phyloP scores from a whole-genome alignment of 2,329 filamentous ascomycete genomes.

The Ophiostoma pallidulum region DNA sequence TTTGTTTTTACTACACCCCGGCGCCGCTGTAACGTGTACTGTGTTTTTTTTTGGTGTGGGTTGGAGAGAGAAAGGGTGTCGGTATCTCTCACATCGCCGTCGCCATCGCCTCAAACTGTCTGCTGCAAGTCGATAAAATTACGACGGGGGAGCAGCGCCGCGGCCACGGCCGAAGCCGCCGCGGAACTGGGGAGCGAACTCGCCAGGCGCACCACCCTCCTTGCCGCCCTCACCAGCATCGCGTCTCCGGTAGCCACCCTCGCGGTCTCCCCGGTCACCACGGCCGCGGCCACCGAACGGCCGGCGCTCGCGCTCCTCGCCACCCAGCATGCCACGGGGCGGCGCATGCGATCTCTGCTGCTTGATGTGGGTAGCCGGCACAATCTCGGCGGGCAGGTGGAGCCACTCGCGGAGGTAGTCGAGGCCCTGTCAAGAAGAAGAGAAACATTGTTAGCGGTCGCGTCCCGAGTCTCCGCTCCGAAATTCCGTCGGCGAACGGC shows the following conservation, averaged over 20 bases:
- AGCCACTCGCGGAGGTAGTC: constrained; percentile 99
- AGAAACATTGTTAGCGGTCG: background rate
- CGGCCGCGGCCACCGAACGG: constrained; percentile 53
- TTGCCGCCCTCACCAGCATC: constrained; percentile 76
- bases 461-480: too few species aligned
- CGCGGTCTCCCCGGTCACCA: constrained; percentile 70
- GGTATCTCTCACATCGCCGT: constrained; percentile 5
- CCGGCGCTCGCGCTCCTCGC: constrained; percentile 70
- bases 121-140: too few species aligned
- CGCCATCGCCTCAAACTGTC: too few species aligned
- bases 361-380: constrained; percentile 99
- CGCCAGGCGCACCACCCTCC: constrained; percentile 85
- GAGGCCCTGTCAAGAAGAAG: constrained; percentile 63
- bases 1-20: constrained; percentile 9
- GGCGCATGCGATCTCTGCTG: constrained; percentile 98
- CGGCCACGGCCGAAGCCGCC: constrained; percentile 84
- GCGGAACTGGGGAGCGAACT: constrained; percentile 89
- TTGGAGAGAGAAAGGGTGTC: constrained; percentile 6
- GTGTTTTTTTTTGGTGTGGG: constrained; percentile 1
- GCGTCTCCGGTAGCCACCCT: constrained; percentile 87
- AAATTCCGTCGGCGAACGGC: too few species aligned
- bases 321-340: constrained; percentile 96
- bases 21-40: constrained; percentile 7
- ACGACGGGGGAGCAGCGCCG: constrained; percentile 62
- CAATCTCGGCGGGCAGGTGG: constrained; percentile 98